Evolutionary conservation across 1,139 yeast species (phyloP).

Genomic region (Zygosaccharomyces pseudobailii): DNA sequence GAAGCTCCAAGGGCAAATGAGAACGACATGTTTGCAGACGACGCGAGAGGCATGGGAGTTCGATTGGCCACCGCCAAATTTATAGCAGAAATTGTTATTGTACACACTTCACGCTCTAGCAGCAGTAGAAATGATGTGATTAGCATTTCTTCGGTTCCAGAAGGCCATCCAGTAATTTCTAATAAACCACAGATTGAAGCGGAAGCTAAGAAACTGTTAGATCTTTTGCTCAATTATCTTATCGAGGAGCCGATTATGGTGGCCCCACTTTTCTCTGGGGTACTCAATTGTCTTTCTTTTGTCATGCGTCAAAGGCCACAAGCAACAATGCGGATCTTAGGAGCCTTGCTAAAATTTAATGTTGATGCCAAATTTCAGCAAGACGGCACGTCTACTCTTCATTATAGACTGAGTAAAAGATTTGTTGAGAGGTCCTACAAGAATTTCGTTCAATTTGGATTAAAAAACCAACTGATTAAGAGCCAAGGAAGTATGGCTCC

Average conservation of each 20-base stretch:
- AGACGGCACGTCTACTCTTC: slow-evolving; percentile 36
- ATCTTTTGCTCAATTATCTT: slow-evolving; percentile 54
- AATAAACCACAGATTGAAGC: slow-evolving; percentile 53
- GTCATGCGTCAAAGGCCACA: slow-evolving; percentile 56
- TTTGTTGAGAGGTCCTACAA: slow-evolving; percentile 46
- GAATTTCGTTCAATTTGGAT: slow-evolving; percentile 43
- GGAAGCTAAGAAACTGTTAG: slow-evolving; percentile 69
- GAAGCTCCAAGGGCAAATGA: slow-evolving; percentile 31
- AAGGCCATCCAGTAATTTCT: slow-evolving; percentile 60
- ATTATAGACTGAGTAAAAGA: slow-evolving; percentile 41
- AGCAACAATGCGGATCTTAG: slow-evolving; percentile 41
- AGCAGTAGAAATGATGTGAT: slow-evolving; percentile 29
- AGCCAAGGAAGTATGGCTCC: slow-evolving; percentile 24
- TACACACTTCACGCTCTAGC: slow-evolving; percentile 48
- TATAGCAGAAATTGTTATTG: slow-evolving; percentile 62
- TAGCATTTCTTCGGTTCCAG: slow-evolving; percentile 55
- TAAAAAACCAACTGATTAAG: slow-evolving; percentile 35
- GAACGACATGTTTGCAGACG: slow-evolving; percentile 42
- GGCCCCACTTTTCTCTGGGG: slow-evolving; percentile 52
- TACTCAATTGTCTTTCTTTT: slow-evolving; percentile 48
- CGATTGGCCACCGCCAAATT: slow-evolving; percentile 69
- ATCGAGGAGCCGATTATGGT: slow-evolving; percentile 50
- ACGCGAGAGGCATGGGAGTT: slow-evolving; percentile 49
- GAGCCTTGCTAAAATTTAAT: slow-evolving; percentile 41
- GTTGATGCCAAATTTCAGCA: slow-evolving; percentile 37